These are phyloP conservation scores for Hygrocybe coccinea DNA, from an alignment of 768 basidiomycete genomes.

Conservation along the genomic window DNA sequence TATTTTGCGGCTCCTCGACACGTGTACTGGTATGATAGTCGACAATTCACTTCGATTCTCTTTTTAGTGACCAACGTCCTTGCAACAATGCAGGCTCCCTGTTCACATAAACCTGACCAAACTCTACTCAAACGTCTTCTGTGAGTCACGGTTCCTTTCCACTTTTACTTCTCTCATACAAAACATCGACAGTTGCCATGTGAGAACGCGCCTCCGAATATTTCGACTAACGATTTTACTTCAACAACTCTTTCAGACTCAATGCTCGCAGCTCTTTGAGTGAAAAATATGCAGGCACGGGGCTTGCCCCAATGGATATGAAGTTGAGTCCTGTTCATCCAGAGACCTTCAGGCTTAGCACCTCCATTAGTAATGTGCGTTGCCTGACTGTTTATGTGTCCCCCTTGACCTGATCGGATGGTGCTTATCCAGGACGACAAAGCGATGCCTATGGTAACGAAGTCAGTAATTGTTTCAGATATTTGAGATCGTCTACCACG, in stretches of 20 bases:
- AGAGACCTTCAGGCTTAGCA: neutral
- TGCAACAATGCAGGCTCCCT: constrained; percentile 33
- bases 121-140: constrained; percentile 48
- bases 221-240: neutral
- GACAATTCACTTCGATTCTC: neutral
- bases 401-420: too few relatives aligned
- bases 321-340: neutral
- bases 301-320: neutral
- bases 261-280: constrained; percentile 14
- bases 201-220: constrained; percentile 4
- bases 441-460: constrained; percentile 22
- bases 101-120: constrained; percentile 47
- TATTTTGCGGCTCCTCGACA: constrained; percentile 36
- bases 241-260: constrained; percentile 14
- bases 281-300: neutral
- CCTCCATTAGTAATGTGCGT: too few relatives aligned
- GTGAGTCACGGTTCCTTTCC: constrained; percentile 32
- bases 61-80: neutral
- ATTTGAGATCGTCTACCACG: constrained; percentile 11
- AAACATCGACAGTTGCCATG: constrained; percentile 28
- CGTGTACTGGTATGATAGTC: constrained; percentile 35
- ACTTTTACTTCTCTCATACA: neutral
- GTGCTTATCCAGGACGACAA: neutral
- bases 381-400: too few relatives aligned
- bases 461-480: constrained; percentile 20